Conservation (phyloP, 202 grass and related monocot species). For the Alloteropsis angusta region DNA sequence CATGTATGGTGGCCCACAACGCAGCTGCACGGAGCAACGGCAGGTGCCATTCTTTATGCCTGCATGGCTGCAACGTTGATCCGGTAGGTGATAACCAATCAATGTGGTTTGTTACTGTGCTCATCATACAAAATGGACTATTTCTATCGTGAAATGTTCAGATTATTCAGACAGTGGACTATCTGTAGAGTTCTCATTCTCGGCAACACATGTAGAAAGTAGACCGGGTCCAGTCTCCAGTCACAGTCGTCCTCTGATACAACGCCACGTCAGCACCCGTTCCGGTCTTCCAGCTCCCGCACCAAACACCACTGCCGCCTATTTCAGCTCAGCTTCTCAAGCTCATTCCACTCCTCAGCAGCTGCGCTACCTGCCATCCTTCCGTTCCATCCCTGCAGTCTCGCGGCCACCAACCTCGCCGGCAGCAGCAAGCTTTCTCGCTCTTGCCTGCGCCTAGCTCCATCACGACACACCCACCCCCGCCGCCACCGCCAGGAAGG, state of each 20-base stretch:
- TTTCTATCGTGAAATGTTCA: conserved; percentile 21
- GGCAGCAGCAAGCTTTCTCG: neutral
- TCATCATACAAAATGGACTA: neutral
- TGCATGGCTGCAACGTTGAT: neutral
- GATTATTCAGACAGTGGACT: neutral
- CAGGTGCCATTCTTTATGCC: neutral
- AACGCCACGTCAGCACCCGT: neutral
- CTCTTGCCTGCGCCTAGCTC: neutral
- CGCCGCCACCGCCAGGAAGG: neutral
- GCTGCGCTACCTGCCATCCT: neutral
- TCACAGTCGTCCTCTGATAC: neutral
- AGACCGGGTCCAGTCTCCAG: neutral
- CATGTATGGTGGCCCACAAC: neutral
- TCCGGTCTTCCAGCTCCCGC: neutral
- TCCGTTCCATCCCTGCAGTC: neutral
- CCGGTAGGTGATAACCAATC: neutral
- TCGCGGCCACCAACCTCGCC: neutral
- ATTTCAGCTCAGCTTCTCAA: neutral
- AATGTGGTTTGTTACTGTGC: neutral
- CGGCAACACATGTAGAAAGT: neutral
- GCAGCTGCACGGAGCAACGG: neutral
- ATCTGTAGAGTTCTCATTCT: neutral
- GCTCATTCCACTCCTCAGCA: conserved; percentile 9
- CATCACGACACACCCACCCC: neutral
- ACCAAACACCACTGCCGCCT: conserved; percentile 21